Base-by-base conservation (phyloP, 306 rosid genomes). In the Ammopiptanthus mongolicus region DNA sequence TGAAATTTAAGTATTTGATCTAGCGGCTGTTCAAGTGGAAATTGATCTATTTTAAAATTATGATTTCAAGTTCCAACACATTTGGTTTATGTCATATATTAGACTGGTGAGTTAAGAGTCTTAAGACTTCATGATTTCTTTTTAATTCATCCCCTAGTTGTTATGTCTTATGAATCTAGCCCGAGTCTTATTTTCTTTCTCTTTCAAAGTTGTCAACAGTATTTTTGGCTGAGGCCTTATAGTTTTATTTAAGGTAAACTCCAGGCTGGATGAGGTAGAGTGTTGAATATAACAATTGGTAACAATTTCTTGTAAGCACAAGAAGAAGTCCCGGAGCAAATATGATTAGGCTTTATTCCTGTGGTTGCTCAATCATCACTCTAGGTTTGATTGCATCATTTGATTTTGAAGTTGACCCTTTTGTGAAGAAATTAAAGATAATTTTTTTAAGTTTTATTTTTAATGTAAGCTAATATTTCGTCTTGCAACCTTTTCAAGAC, bases 311-410 rank as follows among this genome's bases (percentile, higher is more conserved):
- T 3, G 55, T 15, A n/a, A 14, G 65, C 44, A 75, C 22, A 36
- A 65, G 7, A 39, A 18, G 12, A 52, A 66, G 48, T 65, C 15
- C 4, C 1, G 31, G 23, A 22, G 21, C 6, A 25, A 11, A 23
- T 58, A 19, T 55, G 73, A 57, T 39, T 37, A 64, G 9, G 22
- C 46, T 76, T 75, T n/a, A 21, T 19, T 52, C 37, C 18, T 28
- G 13, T 56, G 75, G 34, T 66, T 76, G 65, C 59, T 65, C 22
- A 25, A 7, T 52, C 57, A 55, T 76, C 66, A 15, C 42, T 55
- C 31, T 39, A 9, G 63, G 23, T 65, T 77, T 6, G 50, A 67
- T 2, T 56, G 29, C 25, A 23, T 15, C 28, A 28, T 53, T 47
- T 23, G 2, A 23, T 23, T 23, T 23, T 73, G 67, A 48, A 58